Evolutionary conservation across 495 filamentous ascomycete species (phyloP).

Genomic region (Penicillium alfredii): DNA sequence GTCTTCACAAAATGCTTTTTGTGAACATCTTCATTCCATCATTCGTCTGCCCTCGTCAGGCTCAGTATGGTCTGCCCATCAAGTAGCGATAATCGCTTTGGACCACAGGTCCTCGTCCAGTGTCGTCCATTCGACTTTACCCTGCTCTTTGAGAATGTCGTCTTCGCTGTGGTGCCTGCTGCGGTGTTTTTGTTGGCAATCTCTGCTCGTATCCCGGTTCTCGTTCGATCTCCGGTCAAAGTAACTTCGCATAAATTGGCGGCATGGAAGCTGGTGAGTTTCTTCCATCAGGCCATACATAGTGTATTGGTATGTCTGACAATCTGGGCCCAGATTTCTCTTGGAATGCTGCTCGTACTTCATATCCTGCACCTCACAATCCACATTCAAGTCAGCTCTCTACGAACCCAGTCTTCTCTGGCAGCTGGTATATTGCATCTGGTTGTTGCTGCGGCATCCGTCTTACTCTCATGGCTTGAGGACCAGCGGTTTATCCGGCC

Average conservation of each 20-base stretch:
- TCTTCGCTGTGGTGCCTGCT: slow-evolving; percentile 25
- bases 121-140: slow-evolving; percentile 35
- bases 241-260: slow-evolving; percentile 22
- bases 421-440: slow-evolving; percentile 14
- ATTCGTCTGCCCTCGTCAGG: too few species aligned
- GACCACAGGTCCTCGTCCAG: slow-evolving; percentile 18
- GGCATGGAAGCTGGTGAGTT: slow-evolving; percentile 22
- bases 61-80: too few species aligned
- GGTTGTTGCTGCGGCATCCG: slow-evolving; percentile 9
- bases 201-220: slow-evolving; percentile 13
- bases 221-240: slow-evolving; percentile 23
- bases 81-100: slow-evolving; percentile 10
- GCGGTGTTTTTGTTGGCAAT: slow-evolving; percentile 23
- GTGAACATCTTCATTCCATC: too few species aligned
- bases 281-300: neutral
- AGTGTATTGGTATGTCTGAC: too few species aligned
- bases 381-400: slow-evolving; percentile 4
- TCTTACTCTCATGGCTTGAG: slow-evolving; percentile 23
- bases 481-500: slow-evolving; percentile 29
- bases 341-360: slow-evolving; percentile 12
- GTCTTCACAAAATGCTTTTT: too few species aligned
- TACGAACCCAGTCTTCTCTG: slow-evolving; percentile 16
- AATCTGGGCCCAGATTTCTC: slow-evolving; percentile 4
- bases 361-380: slow-evolving; percentile 22
- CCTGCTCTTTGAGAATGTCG: slow-evolving; percentile 29